A percentile compares a stretch with the other conserved stretches of the same genome.
These are phyloP conservation scores for Sicyos baderoa DNA, from an alignment of 306 rosid genomes.

Conservation along the genomic window DNA sequence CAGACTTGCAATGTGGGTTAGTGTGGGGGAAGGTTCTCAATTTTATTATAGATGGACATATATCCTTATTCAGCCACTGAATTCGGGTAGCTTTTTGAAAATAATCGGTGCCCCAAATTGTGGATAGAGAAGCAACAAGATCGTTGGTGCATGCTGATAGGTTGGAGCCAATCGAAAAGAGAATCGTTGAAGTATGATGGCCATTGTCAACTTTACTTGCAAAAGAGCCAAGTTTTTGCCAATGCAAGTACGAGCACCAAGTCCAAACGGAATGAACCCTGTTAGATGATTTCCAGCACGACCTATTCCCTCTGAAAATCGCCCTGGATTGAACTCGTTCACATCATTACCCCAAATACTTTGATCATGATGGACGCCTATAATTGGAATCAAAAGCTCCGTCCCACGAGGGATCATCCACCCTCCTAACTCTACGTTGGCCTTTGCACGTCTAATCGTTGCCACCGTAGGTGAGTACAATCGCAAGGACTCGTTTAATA, in stretches of 20 bases:
- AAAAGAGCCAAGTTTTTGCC: conserved; percentile 87
- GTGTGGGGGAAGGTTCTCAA: neutral
- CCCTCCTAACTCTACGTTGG: conserved; percentile 59
- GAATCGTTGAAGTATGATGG: conserved; percentile 82
- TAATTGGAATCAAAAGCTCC: conserved; percentile 71
- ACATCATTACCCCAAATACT: conserved; percentile 74
- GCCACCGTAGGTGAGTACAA: conserved; percentile 85
- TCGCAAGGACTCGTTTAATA: conserved; percentile 68
- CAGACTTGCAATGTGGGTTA: conserved; percentile 2
- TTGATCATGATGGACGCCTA: conserved; percentile 88
- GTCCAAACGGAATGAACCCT: conserved; percentile 75
- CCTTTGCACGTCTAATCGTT: conserved; percentile 59
- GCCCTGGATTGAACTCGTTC: conserved; percentile 76
- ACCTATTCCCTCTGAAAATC: conserved; percentile 63
- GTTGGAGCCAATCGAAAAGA: conserved; percentile 67
- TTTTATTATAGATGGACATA: too few species aligned
- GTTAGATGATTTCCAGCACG: conserved; percentile 64
- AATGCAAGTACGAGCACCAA: conserved; percentile 74
- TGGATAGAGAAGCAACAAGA: conserved; percentile 84
- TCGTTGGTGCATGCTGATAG: conserved; percentile 94
- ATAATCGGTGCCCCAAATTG: conserved; percentile 86
- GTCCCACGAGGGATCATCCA: conserved; percentile 73
- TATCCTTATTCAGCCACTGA: neutral
- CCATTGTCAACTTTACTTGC: conserved; percentile 60
- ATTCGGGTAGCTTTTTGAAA: conserved; percentile 24